phyloP scores from a whole-genome alignment of 2,329 filamentous ascomycete genomes.

The Colletotrichum orchidophilum region DNA sequence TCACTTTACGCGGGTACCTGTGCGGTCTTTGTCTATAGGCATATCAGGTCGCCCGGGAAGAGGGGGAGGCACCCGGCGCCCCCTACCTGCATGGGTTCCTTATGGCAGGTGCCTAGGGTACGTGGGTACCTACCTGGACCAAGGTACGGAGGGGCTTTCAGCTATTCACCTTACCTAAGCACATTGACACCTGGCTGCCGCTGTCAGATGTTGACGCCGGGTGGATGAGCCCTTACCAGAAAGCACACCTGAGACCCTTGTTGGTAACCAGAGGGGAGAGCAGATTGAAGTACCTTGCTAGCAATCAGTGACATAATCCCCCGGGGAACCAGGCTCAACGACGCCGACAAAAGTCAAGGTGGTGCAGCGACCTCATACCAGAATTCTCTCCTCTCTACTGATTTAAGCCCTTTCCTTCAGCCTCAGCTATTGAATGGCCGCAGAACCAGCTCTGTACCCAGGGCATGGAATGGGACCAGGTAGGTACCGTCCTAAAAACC shows the following conservation, averaged over 20 bases:
- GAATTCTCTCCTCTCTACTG: conserved; percentile 5
- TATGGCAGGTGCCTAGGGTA: not conserved
- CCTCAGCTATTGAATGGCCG: conserved; percentile 8
- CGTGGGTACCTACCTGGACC: not conserved
- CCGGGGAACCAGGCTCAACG: not conserved
- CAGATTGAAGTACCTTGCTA: conserved; percentile 2
- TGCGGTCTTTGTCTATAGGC: no score
- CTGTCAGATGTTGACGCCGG: not conserved
- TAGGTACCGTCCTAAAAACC: not conserved
- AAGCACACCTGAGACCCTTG: no score
- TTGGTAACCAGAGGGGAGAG: not conserved
- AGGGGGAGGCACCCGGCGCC: no score
- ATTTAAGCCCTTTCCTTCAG: not conserved
- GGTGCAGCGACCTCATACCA: conserved; percentile 2
- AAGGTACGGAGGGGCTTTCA: not conserved
- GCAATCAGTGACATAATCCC: conserved; percentile 24
- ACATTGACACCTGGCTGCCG: not conserved
- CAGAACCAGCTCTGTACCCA: not conserved
- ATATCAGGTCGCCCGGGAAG: no score
- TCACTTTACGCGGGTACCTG: not conserved
- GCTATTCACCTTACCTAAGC: no score
- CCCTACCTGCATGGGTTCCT: no score
- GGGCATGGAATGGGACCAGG: not conserved
- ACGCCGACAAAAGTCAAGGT: not conserved
- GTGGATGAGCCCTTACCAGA: no score